Conservation (phyloP, 2,329 filamentous ascomycete species). For the Neofusicoccum sp. region DNA sequence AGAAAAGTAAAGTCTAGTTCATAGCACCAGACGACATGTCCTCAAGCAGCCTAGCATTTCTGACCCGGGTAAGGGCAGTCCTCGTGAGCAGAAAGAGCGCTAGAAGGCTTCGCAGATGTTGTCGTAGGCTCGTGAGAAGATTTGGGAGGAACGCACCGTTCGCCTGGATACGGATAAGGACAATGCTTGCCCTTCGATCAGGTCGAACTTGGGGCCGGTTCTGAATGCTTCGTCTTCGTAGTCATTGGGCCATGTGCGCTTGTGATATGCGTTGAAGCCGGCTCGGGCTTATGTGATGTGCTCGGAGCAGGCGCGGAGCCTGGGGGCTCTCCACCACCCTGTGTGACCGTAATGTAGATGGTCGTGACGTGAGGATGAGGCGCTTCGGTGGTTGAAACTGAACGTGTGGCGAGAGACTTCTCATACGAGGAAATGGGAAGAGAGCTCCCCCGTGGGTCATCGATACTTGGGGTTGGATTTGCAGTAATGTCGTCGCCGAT, state of each 20-base stretch:
- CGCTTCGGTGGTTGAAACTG: too few relatives aligned
- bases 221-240: neutral
- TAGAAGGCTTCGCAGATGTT: neutral
- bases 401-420: too few relatives aligned
- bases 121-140: neutral
- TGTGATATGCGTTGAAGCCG: neutral
- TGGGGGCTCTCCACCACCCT: too few relatives aligned
- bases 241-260: neutral
- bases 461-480: neutral
- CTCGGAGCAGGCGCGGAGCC: neutral
- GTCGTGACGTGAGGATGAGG: too few relatives aligned
- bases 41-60: neutral
- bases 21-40: too few relatives aligned
- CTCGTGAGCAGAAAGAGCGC: neutral
- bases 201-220: neutral
- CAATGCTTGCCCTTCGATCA: conserved; percentile 14
- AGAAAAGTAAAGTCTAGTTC: too few relatives aligned
- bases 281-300: neutral
- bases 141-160: neutral
- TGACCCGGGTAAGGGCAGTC: conserved; percentile 3
- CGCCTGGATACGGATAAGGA: conserved; percentile 12
- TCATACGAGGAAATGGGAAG: too few relatives aligned
- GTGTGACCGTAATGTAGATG: too few relatives aligned
- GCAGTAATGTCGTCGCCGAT: neutral
- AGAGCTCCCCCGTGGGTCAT: too few relatives aligned